Percentiles rank a stretch among this genome's conserved stretches.
Conservation (phyloP, 2,329 filamentous ascomycete species). For the Thelonectria blattea region DNA sequence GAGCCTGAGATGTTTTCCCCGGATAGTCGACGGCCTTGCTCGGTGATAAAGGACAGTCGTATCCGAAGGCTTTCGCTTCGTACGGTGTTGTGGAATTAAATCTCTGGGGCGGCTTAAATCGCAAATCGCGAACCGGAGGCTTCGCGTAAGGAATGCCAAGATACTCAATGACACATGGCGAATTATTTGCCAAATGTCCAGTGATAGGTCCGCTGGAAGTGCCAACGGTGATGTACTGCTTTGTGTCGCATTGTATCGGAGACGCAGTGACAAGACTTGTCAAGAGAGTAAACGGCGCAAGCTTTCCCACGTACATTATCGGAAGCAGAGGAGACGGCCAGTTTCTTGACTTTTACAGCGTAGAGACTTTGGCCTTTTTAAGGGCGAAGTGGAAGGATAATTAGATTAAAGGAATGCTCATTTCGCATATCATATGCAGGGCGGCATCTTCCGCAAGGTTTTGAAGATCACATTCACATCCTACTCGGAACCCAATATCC, state of each 20-base stretch:
- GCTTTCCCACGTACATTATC: neutral
- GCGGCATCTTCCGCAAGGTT: too few relatives aligned
- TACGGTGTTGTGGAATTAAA: slow-evolving; percentile 27
- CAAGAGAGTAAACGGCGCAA: neutral
- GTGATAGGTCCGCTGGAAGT: slow-evolving; percentile 44
- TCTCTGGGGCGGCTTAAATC: slow-evolving; percentile 45
- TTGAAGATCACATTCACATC: too few relatives aligned
- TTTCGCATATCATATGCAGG: too few relatives aligned
- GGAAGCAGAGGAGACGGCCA: neutral
- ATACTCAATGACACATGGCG: slow-evolving; percentile 44
- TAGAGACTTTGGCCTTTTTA: too few relatives aligned
- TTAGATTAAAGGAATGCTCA: too few relatives aligned
- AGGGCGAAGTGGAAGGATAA: too few relatives aligned
- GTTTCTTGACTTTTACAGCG: neutral
- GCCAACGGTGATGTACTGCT: slow-evolving; percentile 34
- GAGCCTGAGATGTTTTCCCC: slow-evolving; percentile 28
- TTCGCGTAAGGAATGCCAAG: slow-evolving; percentile 50
- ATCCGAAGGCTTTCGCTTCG: slow-evolving; percentile 23
- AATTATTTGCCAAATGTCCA: slow-evolving; percentile 41
- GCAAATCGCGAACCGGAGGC: slow-evolving; percentile 44
- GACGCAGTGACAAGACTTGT: neutral
- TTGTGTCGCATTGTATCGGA: slow-evolving; percentile 28
- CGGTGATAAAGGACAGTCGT: slow-evolving; percentile 27
- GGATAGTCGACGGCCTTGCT: slow-evolving; percentile 30
- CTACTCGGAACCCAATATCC: too few relatives aligned